Evolutionary conservation across 257 asterid species (phyloP), one percentile per base, ranked within the genome.

Genomic region (Euphrasia confusa): DNA sequence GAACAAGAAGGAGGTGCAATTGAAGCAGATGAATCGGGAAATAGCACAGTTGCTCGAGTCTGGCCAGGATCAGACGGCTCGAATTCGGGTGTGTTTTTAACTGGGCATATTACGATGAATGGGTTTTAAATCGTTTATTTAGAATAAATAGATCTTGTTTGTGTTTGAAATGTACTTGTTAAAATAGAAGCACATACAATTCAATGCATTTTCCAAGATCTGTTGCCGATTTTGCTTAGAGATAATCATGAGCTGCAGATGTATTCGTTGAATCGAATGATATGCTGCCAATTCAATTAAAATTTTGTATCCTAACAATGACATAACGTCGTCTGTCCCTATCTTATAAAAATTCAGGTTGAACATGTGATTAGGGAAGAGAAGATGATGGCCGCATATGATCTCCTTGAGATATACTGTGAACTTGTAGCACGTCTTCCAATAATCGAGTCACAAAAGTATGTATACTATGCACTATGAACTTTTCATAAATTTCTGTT

Each of bases 21-120:
- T 88, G 58, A 88, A 81, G 66, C 95, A 85, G 79, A 87, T 87
- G 91, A 83, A 72, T 77, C 78, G 75, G 71, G 98, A 90, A 78
- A 72, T 85, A 8, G 88, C 94, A 3, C 84, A 82, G 78, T 68
- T 90, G 74, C 94, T 90, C 11, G 92, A 83, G 59, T 78, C 95
- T 54, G 91, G 94, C 58, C 90, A 90, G 83, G 83, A 77, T n/a
- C n/a, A n/a, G n/a, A n/a, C n/a, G n/a, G n/a, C n/a, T n/a, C n/a
- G n/a, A n/a, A n/a, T n/a, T n/a, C 94, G 96, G 60, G 98, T 88
- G 30, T 55, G 18, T 24, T 56, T 71, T 9, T 30, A 55, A 17
- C 27, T 40, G 44, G 60, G 47, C 50, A 58, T 48, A 39, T 55
- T 54, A 9, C 18, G 49, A 61, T 64, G 37, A 17, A 48, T 70